A percentile compares a stretch with the other conserved stretches of the same genome.
phyloP scores from a whole-genome alignment of 257 asterid species.

The Solanum sejunctum region DNA sequence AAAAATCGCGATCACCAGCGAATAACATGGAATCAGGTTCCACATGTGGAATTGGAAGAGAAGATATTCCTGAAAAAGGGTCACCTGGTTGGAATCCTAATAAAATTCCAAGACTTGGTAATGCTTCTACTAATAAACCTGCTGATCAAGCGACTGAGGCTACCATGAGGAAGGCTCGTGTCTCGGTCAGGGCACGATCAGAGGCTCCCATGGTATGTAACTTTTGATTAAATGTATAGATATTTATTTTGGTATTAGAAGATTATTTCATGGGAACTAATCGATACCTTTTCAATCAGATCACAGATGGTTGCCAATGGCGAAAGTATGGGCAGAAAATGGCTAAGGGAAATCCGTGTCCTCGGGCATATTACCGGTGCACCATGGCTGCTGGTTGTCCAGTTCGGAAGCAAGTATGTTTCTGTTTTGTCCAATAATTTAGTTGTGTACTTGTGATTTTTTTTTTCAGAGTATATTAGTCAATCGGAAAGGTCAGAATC shows the following conservation, averaged over 20 bases:
- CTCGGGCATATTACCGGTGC: conserved; percentile 94
- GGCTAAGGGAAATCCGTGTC: conserved; percentile 96
- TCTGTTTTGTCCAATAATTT: not conserved
- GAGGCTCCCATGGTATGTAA: conserved; percentile 70
- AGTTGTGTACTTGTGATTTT: not conserved
- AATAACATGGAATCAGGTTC: conserved; percentile 9
- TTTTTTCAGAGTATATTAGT: not conserved
- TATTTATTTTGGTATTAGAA: not conserved
- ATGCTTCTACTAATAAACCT: conserved; percentile 20
- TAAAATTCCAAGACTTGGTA: conserved; percentile 31
- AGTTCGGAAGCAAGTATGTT: conserved; percentile 81
- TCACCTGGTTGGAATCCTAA: conserved; percentile 29
- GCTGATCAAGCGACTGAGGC: conserved; percentile 82
- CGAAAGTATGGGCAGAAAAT: conserved; percentile 93
- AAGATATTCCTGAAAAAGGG: conserved; percentile 26
- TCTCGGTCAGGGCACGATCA: conserved; percentile 83
- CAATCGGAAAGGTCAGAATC: not conserved
- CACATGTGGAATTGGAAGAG: conserved; percentile 1
- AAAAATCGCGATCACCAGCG: conserved; percentile 19
- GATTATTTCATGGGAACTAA: not conserved
- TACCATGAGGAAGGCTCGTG: conserved; percentile 97
- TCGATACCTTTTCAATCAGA: conserved; percentile 20
- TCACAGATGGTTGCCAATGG: conserved; percentile 97
- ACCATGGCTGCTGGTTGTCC: conserved; percentile 97
- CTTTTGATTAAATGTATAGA: not conserved